These are phyloP conservation scores for Ophiosphaerella herpotricha DNA, from an alignment of 2,329 filamentous ascomycete species.

Conservation along the genomic window DNA sequence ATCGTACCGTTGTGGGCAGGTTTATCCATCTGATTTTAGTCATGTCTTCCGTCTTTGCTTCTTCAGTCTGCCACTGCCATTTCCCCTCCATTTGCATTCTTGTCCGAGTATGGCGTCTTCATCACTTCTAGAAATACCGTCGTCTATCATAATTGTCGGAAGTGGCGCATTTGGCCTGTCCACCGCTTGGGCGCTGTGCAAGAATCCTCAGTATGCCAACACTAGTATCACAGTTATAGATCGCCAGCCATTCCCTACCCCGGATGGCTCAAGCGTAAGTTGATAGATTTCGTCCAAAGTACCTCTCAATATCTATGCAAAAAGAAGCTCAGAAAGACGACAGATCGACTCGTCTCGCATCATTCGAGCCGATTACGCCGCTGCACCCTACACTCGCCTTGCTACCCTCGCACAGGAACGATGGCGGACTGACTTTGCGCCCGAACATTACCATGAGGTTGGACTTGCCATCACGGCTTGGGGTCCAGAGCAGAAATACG, in stretches of 20 bases:
- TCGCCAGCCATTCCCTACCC: constrained; percentile 61
- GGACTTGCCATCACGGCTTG: constrained; percentile 70
- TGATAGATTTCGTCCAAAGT: neutral
- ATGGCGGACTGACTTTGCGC: constrained; percentile 69
- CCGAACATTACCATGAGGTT: constrained; percentile 71
- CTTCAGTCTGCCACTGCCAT: neutral
- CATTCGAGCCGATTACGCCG: constrained; percentile 77
- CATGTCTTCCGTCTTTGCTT: constrained; percentile 1
- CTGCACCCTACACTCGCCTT: constrained; percentile 75
- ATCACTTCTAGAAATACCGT: constrained; percentile 35
- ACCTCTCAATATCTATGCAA: neutral
- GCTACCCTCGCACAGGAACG: constrained; percentile 70
- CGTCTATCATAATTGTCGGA: constrained; percentile 55
- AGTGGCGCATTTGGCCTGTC: constrained; percentile 63
- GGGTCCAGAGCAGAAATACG: constrained; percentile 50
- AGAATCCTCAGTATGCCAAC: constrained; percentile 58
- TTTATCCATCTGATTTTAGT: neutral
- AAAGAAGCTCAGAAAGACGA: constrained; percentile 4
- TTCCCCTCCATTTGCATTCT: neutral
- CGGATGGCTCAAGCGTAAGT: constrained; percentile 60
- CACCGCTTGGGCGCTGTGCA: constrained; percentile 71
- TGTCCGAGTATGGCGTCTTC: constrained; percentile 24
- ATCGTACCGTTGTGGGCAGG: constrained; percentile 5
- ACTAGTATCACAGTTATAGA: constrained; percentile 64
- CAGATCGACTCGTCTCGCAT: constrained; percentile 65